phyloP scores from a whole-genome alignment of 2,329 filamentous ascomycete genomes.

The Fusarium fracticaudum region DNA sequence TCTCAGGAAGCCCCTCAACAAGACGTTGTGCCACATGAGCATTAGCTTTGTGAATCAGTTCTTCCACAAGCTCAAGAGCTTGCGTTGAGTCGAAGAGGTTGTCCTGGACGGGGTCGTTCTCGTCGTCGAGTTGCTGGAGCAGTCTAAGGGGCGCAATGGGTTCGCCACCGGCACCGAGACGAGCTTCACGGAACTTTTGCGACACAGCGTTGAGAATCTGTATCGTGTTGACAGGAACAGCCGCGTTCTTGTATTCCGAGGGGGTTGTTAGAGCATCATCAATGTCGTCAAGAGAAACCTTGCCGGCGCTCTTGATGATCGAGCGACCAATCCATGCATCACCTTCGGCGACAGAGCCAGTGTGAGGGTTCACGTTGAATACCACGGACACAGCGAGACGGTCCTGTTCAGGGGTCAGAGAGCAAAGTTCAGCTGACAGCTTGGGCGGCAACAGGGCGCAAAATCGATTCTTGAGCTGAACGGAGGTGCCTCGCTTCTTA shows the following conservation, averaged over 20 bases:
- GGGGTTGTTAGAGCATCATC: conserved; percentile 79
- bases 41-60: conserved; percentile 94
- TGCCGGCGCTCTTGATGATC: conserved; percentile 91
- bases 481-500: conserved; percentile 95
- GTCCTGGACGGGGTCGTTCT: conserved; percentile 95
- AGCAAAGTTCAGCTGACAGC: conserved; percentile 87
- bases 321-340: conserved; percentile 95
- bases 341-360: conserved; percentile 80
- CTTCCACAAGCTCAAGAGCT: conserved; percentile 93
- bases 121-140: conserved; percentile 93
- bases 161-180: conserved; percentile 81
- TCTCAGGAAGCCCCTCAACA: conserved; percentile 81
- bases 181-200: conserved; percentile 88
- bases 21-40: conserved; percentile 88
- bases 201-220: conserved; percentile 83
- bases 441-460: conserved; percentile 89
- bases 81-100: conserved; percentile 94
- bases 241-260: conserved; percentile 69
- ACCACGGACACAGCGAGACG: conserved; percentile 92
- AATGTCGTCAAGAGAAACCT: conserved; percentile 85
- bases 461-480: conserved; percentile 90
- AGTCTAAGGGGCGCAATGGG: conserved; percentile 87
- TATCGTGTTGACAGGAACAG: conserved; percentile 78
- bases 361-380: conserved; percentile 86
- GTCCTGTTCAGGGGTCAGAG: conserved; percentile 85